Evolutionary conservation across 306 rosid species (phyloP).

Genomic region (Fragaria ananassa): DNA sequence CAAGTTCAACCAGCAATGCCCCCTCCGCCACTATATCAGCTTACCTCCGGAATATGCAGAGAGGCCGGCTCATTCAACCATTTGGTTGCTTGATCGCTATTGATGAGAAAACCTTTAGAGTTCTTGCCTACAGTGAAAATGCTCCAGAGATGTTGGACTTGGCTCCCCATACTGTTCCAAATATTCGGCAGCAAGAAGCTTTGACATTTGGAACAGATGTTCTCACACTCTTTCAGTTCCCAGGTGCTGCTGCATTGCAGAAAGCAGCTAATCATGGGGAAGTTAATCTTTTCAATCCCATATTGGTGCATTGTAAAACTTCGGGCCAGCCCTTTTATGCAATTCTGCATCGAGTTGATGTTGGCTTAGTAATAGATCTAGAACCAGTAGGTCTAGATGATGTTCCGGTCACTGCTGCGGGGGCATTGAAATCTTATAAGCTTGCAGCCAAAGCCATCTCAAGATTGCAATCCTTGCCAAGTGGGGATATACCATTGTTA

Average conservation of each 20-base stretch:
- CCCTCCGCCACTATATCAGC: constrained; percentile 36
- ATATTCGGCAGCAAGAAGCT: constrained; percentile 39
- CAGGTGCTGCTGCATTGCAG: constrained; percentile 44
- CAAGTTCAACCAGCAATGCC: constrained; percentile 34
- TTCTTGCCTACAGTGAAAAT: constrained; percentile 43
- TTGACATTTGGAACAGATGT: constrained; percentile 39
- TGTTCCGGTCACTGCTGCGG: constrained; percentile 44
- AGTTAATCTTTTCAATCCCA: constrained; percentile 44
- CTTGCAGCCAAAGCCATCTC: constrained; percentile 49
- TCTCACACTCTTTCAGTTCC: constrained; percentile 34
- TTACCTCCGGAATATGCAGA: constrained; percentile 41
- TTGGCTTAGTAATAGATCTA: constrained; percentile 41
- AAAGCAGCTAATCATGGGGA: constrained; percentile 36
- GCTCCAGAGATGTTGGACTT: constrained; percentile 48
- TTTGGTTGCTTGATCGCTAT: constrained; percentile 46
- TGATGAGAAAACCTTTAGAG: constrained; percentile 31
- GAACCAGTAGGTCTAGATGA: constrained; percentile 44
- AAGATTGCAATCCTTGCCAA: constrained; percentile 41
- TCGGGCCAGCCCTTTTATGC: constrained; percentile 50
- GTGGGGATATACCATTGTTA: constrained; percentile 32
- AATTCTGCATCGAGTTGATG: constrained; percentile 40
- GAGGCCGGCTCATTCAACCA: constrained; percentile 42
- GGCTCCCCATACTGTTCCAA: constrained; percentile 47
- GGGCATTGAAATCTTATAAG: constrained; percentile 51
- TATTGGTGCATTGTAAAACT: constrained; percentile 36